Conservation (phyloP, 2,329 filamentous ascomycete species). For the Paraconiothyrium sp. region DNA sequence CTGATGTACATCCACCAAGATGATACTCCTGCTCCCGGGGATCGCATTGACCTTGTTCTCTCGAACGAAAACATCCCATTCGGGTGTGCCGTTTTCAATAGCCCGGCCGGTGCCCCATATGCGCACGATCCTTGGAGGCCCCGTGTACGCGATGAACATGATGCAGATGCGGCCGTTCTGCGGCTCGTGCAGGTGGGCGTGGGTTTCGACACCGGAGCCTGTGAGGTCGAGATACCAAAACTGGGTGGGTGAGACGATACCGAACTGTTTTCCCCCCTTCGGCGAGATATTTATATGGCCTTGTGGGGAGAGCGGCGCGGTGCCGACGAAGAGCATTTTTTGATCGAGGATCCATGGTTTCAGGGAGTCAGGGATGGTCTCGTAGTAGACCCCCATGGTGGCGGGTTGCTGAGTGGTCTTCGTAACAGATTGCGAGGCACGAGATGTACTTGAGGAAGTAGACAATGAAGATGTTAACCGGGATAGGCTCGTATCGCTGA, state of each 20-base stretch:
- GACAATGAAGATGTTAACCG: neutral
- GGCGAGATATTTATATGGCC: constrained; percentile 59
- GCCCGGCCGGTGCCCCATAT: constrained; percentile 53
- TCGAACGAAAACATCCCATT: constrained; percentile 47
- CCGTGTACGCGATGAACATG: constrained; percentile 55
- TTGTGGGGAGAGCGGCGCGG: constrained; percentile 50
- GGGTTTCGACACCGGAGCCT: constrained; percentile 56
- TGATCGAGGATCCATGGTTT: constrained; percentile 56
- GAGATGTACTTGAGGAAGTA: neutral
- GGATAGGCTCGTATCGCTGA: neutral
- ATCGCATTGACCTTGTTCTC: constrained; percentile 47
- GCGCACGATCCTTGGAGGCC: constrained; percentile 54
- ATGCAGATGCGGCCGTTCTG: constrained; percentile 55
- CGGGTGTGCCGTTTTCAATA: constrained; percentile 50
- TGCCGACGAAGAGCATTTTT: constrained; percentile 56
- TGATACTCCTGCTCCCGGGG: constrained; percentile 52
- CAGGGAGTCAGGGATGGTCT: constrained; percentile 52
- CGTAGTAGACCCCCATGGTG: constrained; percentile 56
- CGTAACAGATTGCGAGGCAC: neutral
- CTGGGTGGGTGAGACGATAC: constrained; percentile 48
- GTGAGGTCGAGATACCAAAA: constrained; percentile 59
- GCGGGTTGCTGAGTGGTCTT: neutral
- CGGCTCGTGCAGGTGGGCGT: constrained; percentile 53
- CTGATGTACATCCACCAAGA: constrained; percentile 56
- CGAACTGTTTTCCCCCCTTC: constrained; percentile 55